A percentile compares a stretch with the other conserved stretches of the same genome.
phyloP scores from a whole-genome alignment of 2,329 filamentous ascomycete genomes.

The Helminthosporium solani region DNA sequence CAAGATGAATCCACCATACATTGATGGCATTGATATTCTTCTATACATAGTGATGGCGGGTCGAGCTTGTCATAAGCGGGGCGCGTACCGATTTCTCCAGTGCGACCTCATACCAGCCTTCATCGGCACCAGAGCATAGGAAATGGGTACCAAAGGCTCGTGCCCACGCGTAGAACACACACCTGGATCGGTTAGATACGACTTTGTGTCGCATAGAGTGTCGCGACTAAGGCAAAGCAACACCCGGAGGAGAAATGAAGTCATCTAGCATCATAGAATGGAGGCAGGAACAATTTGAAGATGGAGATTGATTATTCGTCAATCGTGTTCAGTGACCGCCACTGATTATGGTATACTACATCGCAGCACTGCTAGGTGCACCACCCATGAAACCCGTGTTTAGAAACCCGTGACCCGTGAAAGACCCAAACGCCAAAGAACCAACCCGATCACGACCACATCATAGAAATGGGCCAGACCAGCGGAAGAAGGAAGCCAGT shows the following conservation, averaged over 20 bases:
- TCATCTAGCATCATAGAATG: too few relatives aligned
- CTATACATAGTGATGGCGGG: background rate
- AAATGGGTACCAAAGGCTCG: too few relatives aligned
- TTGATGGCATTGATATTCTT: background rate
- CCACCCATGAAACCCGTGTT: constrained; percentile 36
- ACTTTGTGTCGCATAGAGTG: too few relatives aligned
- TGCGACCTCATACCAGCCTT: too few relatives aligned
- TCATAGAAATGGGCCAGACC: constrained; percentile 21
- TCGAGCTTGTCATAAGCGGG: constrained; percentile 14
- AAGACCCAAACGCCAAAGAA: constrained; percentile 38
- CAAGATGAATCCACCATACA: too few relatives aligned
- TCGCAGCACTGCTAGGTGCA: constrained; percentile 37
- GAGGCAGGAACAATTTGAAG: constrained; percentile 5
- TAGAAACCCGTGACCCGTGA: constrained; percentile 40
- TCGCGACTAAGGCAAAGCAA: too few relatives aligned
- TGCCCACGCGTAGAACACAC: too few relatives aligned
- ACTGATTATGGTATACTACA: constrained; percentile 45
- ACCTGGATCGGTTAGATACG: too few relatives aligned
- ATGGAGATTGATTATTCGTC: constrained; percentile 34
- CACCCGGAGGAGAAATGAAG: too few relatives aligned
- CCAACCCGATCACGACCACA: constrained; percentile 23
- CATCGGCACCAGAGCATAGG: too few relatives aligned
- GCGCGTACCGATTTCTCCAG: too few relatives aligned
- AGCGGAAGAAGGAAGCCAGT: constrained; percentile 20
- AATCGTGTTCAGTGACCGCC: constrained; percentile 36